Evolutionary conservation across 306 rosid species (phyloP), one percentile per base, ranked within the genome.

Genomic region (Ormosia semicastrata): DNA sequence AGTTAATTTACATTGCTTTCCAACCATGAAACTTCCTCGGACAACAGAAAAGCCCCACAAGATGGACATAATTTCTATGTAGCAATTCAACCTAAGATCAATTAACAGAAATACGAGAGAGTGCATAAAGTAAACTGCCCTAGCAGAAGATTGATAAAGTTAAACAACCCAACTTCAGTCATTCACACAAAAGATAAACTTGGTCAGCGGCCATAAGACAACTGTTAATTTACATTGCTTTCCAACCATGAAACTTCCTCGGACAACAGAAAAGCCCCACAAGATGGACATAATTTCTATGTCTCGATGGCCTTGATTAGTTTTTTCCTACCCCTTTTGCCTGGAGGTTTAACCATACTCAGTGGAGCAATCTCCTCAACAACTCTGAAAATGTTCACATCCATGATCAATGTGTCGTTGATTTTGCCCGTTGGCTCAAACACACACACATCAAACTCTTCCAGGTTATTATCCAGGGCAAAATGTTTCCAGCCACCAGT

Each of bases 401-500:
- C 92, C 78, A 91, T 4, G 50, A 89, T 66, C 64, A 76, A 5
- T 6, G 67, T 30, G 44, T 63, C 4, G 32, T 63, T 73, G 17
- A 56, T 1, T 17, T 39, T 17, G 30, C 66, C 74, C 41, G 68
- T 76, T 17, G 87, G 92, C 57, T 82, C 81, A 15, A 91, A 89
- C 76, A 93, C 80, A 14, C 95, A 90, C 6, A 86, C 91, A 70
- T 93, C 97, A 41, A 36, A 86, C 74, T 87, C 91, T 78, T 93
- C 94, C 29, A 93, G 86, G 85, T 89, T 91, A 59, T 91, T 93
- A 59, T 89, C 95, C 6, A 88, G n/a, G 0, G 87, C 72, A 75
- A 91, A 93, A 54, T 71, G 69, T 47, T 86, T 91, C 95, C 97
- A 93, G 13, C 97, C 95, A 40, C 88, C 83, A 12, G 86, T 40